Base-by-base conservation (phyloP, 2,329 filamentous ascomycete genomes). In the Epichloe aotearoae region DNA sequence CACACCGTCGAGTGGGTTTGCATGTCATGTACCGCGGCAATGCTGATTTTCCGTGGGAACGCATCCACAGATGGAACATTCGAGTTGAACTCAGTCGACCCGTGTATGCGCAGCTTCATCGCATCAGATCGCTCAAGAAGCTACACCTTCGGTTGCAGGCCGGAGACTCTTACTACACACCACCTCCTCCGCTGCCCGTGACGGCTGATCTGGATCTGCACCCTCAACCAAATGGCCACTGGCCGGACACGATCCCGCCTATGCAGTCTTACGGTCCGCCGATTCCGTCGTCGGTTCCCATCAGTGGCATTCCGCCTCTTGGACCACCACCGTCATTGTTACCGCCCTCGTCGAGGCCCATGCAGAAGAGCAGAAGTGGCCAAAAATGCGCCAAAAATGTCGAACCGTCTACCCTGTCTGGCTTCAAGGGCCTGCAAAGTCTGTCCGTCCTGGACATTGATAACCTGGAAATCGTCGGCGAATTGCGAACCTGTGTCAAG, bases 381-480 rank as follows among this genome's bases (percentile, higher is more conserved):
- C 70, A 68, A 57, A 69, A 65, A 42, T 46, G 57, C 7, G 39
- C 56, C 23, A 34, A 52, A 8, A 44, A 57, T 4, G 64, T 65
- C n/a, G 69, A 73, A 11, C 74, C 75, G 2, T 69, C 73, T 1
- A 82, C 76, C 0, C 60, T 83, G 5, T 77, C 76, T 1, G 76
- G 73, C 0, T 83, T 84, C 64, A 74, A 69, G 46, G 70, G 71
- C 38, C 66, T 84, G 14, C 74, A 72, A 55, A 72, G 61, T 4
- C 64, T 84, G 14, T 65, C 72, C 4, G 66, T 83, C 6, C 66
- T 83, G 36, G 80, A 84, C 54, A 81, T 84, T 49, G 80, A 83
- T 53, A 71, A 65, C 30, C 65, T 82, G 4, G 76, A 80, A 36
- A 66, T 78, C 34, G 58, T 81, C 12, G 61, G 69, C 2, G 80